A percentile compares a stretch with the other conserved stretches of the same genome.
These are phyloP conservation scores for Ceratobasidium sp. DNA, from an alignment of 1,284 basidiomycete species.

Conservation along the genomic window DNA sequence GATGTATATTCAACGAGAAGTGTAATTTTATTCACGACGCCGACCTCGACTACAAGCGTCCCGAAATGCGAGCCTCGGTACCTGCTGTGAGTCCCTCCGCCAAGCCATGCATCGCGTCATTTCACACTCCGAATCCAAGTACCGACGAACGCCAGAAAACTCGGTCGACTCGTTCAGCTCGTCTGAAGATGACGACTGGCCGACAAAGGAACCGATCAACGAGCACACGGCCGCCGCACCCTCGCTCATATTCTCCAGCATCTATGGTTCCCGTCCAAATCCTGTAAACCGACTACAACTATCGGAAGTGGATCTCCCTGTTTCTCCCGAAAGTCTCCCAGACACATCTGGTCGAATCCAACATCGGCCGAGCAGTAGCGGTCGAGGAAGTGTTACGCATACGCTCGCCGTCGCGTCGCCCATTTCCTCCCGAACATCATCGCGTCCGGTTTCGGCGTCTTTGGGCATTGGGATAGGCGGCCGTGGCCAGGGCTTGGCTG, in stretches of 20 bases:
- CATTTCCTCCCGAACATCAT: constrained; percentile 16
- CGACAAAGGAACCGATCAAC: constrained; percentile 8
- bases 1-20: constrained; percentile 29
- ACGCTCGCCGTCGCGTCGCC: constrained; percentile 1
- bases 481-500: constrained; percentile 24
- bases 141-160: constrained; percentile 41
- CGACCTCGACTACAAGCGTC: neutral
- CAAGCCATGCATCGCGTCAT: neutral
- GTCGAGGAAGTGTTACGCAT: neutral
- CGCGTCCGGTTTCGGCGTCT: constrained; percentile 19
- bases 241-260: constrained; percentile 36
- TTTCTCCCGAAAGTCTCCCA: constrained; percentile 37
- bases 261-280: constrained; percentile 20
- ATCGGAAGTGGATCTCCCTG: constrained; percentile 29
- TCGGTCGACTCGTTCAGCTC: constrained; percentile 43
- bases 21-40: constrained; percentile 40
- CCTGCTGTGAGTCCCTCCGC: constrained; percentile 17
- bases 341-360: constrained; percentile 2
- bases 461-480: constrained; percentile 35
- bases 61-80: constrained; percentile 9
- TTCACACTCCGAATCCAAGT: constrained; percentile 4
- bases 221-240: constrained; percentile 38
- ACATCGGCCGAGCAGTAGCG: neutral
- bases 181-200: constrained; percentile 25
- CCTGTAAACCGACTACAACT: constrained; percentile 26